Evolutionary conservation across 352 stramenopile species (phyloP).

Genomic region (Aphanomyces astaci): DNA sequence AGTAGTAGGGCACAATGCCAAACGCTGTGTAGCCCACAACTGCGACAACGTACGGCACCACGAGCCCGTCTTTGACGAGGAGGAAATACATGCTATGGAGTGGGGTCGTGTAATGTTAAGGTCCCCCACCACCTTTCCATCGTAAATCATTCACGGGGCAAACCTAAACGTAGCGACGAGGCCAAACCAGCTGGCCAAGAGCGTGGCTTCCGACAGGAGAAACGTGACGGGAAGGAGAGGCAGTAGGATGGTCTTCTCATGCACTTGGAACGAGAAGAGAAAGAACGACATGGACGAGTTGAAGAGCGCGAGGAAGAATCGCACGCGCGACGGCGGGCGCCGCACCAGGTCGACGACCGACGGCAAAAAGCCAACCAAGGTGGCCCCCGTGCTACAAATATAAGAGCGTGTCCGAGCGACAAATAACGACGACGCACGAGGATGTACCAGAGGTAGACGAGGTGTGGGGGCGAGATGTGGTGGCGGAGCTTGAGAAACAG

Average conservation of each 20-base stretch:
- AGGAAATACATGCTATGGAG: conserved; percentile 74
- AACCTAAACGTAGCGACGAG: conserved; percentile 81
- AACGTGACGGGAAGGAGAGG: conserved; percentile 88
- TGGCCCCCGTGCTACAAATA: conserved; percentile 54
- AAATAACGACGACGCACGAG: background rate
- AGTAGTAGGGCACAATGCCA: conserved; percentile 41
- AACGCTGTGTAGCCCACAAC: conserved; percentile 42
- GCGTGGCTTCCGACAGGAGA: conserved; percentile 49
- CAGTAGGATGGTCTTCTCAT: conserved; percentile 95
- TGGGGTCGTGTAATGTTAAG: background rate
- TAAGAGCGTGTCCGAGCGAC: conserved; percentile 11
- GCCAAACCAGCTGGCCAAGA: conserved; percentile 70
- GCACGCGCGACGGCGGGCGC: conserved; percentile 51
- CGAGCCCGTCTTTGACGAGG: conserved; percentile 68
- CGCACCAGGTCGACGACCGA: conserved; percentile 68
- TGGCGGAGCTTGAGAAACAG: conserved; percentile 64
- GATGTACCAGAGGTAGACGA: conserved; percentile 71
- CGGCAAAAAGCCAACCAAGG: conserved; percentile 78
- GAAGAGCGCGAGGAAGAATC: conserved; percentile 74
- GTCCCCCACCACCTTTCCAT: too few relatives aligned
- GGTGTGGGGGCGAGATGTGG: conserved; percentile 36
- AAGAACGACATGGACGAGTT: conserved; percentile 92
- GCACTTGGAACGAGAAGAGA: conserved; percentile 97
- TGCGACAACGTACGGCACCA: conserved; percentile 62
- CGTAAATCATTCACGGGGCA: too few relatives aligned